Conservation (phyloP, 139 green algal species). For the Marvania coccoides region DNA sequence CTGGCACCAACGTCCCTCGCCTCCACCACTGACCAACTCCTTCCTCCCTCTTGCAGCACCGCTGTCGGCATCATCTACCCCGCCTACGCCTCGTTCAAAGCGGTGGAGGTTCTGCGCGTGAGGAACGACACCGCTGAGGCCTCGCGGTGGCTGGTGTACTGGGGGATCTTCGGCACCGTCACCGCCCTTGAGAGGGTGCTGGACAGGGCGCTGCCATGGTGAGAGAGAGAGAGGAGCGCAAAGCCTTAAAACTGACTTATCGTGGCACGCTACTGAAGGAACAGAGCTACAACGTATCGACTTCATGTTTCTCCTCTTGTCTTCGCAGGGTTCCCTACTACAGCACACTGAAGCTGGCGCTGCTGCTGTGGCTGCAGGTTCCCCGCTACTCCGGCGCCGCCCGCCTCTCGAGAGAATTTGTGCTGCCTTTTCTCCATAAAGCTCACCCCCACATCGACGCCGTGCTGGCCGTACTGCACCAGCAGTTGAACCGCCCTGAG, state of each 20-base stretch:
- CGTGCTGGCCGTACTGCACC: not conserved
- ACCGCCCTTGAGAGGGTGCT: constrained; percentile 11
- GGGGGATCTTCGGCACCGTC: constrained; percentile 9
- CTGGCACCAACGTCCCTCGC: no score
- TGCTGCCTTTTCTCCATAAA: not conserved
- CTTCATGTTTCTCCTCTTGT: no score
- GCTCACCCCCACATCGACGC: constrained; percentile 2
- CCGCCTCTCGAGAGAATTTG: not conserved
- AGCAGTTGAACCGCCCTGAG: constrained; percentile 8
- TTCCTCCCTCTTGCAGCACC: constrained; percentile 1
- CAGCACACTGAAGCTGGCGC: constrained; percentile 38
- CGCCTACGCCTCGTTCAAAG: constrained; percentile 26
- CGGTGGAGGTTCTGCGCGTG: constrained; percentile 8
- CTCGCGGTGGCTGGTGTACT: constrained; percentile 7
- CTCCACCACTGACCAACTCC: not conserved
- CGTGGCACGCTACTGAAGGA: no score
- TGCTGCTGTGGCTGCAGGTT: constrained; percentile 53
- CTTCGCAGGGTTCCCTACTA: constrained; percentile 44
- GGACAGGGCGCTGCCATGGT: constrained; percentile 9
- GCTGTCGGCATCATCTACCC: constrained; percentile 20
- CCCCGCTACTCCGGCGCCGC: constrained; percentile 5
- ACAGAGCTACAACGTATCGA: no score
- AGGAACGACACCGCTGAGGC: not conserved
- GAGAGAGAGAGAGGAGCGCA: no score
- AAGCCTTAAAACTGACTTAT: no score